Conservation (phyloP, 2,329 filamentous ascomycete species). For the Curvularia hawaiiensis region DNA sequence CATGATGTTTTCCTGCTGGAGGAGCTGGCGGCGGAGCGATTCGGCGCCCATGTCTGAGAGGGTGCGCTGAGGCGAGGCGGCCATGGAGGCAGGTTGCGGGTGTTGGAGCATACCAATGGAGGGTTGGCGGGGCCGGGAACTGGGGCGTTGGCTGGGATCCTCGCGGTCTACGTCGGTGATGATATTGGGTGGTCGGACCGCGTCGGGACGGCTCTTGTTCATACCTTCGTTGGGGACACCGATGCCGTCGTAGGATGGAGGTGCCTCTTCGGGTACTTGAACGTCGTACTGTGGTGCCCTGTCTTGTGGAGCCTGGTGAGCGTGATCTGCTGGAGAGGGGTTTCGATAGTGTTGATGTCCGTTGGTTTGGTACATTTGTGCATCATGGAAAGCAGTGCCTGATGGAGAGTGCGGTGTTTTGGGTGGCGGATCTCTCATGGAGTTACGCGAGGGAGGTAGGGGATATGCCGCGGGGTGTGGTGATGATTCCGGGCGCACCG, state of each 20-base stretch:
- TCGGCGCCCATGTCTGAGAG: conserved; percentile 46
- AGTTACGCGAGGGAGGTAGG: conserved; percentile 33
- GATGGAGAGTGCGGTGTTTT: conserved; percentile 34
- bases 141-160: conserved; percentile 19
- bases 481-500: conserved; percentile 27
- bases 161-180: conserved; percentile 23
- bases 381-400: conserved; percentile 13
- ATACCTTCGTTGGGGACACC: conserved; percentile 37
- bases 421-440: conserved; percentile 31
- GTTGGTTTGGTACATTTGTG: conserved; percentile 14
- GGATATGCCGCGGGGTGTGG: conserved; percentile 33
- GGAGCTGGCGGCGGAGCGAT: conserved; percentile 41
- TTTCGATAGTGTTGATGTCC: conserved; percentile 22
- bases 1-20: conserved; percentile 41
- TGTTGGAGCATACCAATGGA: conserved; percentile 45
- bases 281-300: conserved; percentile 28
- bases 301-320: conserved; percentile 11
- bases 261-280: conserved; percentile 36
- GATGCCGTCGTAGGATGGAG: conserved; percentile 43
- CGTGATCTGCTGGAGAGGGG: conserved; percentile 12
- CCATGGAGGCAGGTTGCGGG: conserved; percentile 47
- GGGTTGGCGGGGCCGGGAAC: conserved; percentile 37
- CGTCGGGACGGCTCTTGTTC: conserved; percentile 38
- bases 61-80: conserved; percentile 45
- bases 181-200: conserved; percentile 39